A percentile compares a stretch with the other conserved stretches of the same genome.
Conservation (phyloP, 2,329 filamentous ascomycete genomes). For the Tolypocladium ophioglossoides region DNA sequence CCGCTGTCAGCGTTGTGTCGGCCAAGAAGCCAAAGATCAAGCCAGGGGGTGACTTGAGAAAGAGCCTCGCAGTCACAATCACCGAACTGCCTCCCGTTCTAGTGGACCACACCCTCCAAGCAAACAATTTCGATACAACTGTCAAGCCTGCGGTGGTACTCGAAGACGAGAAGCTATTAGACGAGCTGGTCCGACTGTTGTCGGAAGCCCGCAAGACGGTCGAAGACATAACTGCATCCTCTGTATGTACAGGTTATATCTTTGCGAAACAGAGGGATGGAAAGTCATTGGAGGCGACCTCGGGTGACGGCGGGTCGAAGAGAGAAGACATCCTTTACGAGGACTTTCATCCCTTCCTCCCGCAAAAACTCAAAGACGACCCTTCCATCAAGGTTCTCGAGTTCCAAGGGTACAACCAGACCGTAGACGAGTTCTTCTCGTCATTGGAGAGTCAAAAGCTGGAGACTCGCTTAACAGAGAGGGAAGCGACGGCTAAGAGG, state of each 20-base stretch:
- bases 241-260: conserved; percentile 72
- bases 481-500: conserved; percentile 68
- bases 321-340: conserved; percentile 61
- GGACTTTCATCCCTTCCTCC: conserved; percentile 90
- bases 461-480: conserved; percentile 71
- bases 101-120: conserved; percentile 72
- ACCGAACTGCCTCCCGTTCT: conserved; percentile 82
- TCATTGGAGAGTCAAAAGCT: conserved; percentile 91
- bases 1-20: conserved; percentile 29
- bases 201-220: conserved; percentile 60
- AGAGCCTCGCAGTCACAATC: conserved; percentile 72
- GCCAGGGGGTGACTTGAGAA: conserved; percentile 63
- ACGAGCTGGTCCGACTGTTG: conserved; percentile 57
- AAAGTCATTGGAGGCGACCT: conserved; percentile 8
- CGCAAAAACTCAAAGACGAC: conserved; percentile 65
- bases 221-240: conserved; percentile 54
- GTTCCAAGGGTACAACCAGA: conserved; percentile 80
- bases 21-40: conserved; percentile 64
- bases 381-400: conserved; percentile 57
- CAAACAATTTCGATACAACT: conserved; percentile 58
- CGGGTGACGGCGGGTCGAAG: conserved; percentile 25
- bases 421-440: conserved; percentile 94
- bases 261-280: conserved; percentile 54
- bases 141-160: conserved; percentile 60
- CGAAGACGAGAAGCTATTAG: conserved; percentile 51